Percentiles rank a stretch among this genome's conserved stretches.
phyloP scores from a whole-genome alignment of 2,329 filamentous ascomycete genomes.

The Sporothrix phasma region DNA sequence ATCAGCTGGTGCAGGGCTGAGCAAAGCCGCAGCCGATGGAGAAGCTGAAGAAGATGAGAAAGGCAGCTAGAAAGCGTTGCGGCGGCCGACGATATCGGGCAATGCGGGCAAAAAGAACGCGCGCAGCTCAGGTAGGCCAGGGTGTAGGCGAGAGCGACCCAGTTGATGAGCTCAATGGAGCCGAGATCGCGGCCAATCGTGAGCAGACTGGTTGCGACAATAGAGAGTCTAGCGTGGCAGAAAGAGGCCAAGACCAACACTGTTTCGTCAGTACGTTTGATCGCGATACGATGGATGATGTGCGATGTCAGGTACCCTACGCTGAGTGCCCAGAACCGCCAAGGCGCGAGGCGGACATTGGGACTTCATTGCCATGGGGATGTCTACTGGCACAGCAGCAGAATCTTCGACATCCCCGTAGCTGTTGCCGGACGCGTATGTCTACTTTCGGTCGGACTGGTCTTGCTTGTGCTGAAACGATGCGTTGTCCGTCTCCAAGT shows the following conservation, averaged over 20 bases:
- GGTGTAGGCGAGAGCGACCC: slow-evolving; percentile 47
- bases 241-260: slow-evolving; percentile 43
- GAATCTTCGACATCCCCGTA: background rate
- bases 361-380: background rate
- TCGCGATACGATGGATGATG: background rate
- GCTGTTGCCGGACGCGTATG: background rate
- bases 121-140: slow-evolving; percentile 48
- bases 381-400: background rate
- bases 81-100: slow-evolving; percentile 47
- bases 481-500: background rate
- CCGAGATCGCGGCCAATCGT: slow-evolving; percentile 44
- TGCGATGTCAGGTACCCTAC: slow-evolving; percentile 13
- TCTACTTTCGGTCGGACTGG: background rate
- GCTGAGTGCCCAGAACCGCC: slow-evolving; percentile 18
- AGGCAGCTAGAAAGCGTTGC: slow-evolving; percentile 39
- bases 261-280: slow-evolving; percentile 22
- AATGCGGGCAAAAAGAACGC: slow-evolving; percentile 43
- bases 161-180: slow-evolving; percentile 37
- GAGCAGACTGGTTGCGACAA: slow-evolving; percentile 49
- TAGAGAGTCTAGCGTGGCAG: slow-evolving; percentile 52
- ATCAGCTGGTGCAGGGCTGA: slow-evolving; percentile 37
- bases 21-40: slow-evolving; percentile 46
- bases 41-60: slow-evolving; percentile 45
- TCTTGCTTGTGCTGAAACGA: background rate
- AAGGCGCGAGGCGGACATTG: slow-evolving; percentile 6